These are phyloP conservation scores for Austroboletus olivaceoglutinosus DNA, from an alignment of 1,284 basidiomycete species.

Conservation along the genomic window DNA sequence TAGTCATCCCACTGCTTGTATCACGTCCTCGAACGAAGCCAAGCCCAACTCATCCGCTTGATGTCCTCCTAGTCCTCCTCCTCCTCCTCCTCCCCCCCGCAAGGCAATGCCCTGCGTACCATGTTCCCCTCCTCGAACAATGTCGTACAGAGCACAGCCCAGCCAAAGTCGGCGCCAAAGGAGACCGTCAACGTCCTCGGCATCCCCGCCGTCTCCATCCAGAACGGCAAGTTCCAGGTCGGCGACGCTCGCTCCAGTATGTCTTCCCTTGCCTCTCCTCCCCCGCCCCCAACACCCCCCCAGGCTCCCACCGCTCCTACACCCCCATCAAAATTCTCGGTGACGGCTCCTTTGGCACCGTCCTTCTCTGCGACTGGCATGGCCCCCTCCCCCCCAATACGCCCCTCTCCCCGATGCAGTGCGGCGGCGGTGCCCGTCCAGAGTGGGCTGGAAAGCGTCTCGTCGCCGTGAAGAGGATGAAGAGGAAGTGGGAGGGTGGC, in stretches of 20 bases:
- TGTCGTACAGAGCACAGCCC: constrained; percentile 42
- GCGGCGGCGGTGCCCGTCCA: constrained; percentile 81
- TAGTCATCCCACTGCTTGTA: constrained; percentile 17
- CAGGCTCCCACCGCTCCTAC: constrained; percentile 59
- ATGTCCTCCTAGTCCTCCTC: constrained; percentile 29
- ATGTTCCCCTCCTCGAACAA: constrained; percentile 60
- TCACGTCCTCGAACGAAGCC: constrained; percentile 13
- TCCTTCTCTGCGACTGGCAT: constrained; percentile 99
- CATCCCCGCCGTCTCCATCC: constrained; percentile 70
- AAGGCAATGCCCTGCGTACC: constrained; percentile 58
- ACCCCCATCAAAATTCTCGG: constrained; percentile 86
- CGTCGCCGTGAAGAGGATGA: constrained; percentile 98
- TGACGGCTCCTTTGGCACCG: constrained; percentile 96
- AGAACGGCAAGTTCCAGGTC: constrained; percentile 63
- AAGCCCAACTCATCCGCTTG: constrained; percentile 1
- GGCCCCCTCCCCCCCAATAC: constrained; percentile 88
- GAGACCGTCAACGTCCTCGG: constrained; percentile 63
- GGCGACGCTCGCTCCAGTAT: constrained; percentile 68
- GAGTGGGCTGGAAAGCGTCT: constrained; percentile 95
- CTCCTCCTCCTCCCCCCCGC: neutral
- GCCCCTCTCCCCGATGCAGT: constrained; percentile 88
- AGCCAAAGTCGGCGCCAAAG: constrained; percentile 36
- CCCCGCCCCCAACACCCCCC: constrained; percentile 1
- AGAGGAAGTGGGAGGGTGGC: constrained; percentile 93
- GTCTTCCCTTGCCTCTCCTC: constrained; percentile 29